Base-by-base conservation (phyloP, 192 early-diverging fungal species). In the Chytriomyces hyalinus region DNA sequence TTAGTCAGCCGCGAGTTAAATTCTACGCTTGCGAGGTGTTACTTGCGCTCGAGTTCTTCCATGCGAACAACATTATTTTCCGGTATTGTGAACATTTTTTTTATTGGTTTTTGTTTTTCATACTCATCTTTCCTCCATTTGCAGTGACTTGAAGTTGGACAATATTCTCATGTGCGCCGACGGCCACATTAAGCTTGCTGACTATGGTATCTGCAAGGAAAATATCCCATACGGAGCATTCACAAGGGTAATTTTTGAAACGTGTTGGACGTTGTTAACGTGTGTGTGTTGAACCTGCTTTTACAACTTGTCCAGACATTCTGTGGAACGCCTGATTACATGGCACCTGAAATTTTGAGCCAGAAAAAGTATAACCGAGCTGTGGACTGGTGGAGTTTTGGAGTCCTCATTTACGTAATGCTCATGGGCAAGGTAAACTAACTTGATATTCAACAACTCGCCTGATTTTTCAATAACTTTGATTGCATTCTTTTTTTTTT, bases 381-480 rank as follows among this genome's bases (percentile, higher is more conserved):
- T 3, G 96, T 98, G 5, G 97, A 99, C 83, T 99, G 97, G 97
- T 99, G 97, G 97, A 94, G 94, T 9, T 97, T 95, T 47, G 95
- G 95, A 49, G 90, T 96, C 17, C 84, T 94, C 76, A 87, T 92
- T 7, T 95, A 94, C 75, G 92, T 93, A 8, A 97, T 98, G 94
- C 86, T 97, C 36, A 82, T 96, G 50, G 94, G 94, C 65, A 90
- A 73, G 69, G 13, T 71, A 43, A 71, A 20, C 20, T 59, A 0
- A 57, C 11, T 57, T 28, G 17, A 22, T 57, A 57, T 48, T 43
- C 47, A 17, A 10, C 43, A 20, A 28, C 45, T 57, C 6, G 28
- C 6, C 8, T n/a, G 5, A 61, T 0, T 1, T 62, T n/a, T 9
- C 9, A 15, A 73, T 62, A 44, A 53, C 6, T 22, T 22, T 49